Conservation (phyloP, 192 early-diverging fungal species). For the Backusella psychrophila region DNA sequence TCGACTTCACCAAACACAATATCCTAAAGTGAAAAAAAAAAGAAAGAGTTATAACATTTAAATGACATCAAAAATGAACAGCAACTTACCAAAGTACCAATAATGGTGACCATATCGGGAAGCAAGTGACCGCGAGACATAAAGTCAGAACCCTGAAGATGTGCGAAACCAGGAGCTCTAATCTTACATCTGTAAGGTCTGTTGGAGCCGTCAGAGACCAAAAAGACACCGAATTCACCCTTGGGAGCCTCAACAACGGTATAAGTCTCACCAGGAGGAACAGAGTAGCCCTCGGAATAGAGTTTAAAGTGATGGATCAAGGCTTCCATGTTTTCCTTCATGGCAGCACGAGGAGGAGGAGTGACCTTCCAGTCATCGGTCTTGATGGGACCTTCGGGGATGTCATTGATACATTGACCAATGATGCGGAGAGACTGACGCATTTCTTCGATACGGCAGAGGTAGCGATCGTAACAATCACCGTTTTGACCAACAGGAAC, state of each 20-base stretch:
- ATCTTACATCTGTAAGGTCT: conserved; percentile 98
- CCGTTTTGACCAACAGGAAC: conserved; percentile 94
- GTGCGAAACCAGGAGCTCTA: conserved; percentile 89
- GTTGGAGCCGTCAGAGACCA: conserved; percentile 92
- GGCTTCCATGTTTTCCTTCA: conserved; percentile 99
- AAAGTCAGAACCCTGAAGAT: conserved; percentile 86
- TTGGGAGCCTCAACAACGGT: conserved; percentile 97
- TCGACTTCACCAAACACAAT: conserved; percentile 97
- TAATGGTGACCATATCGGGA: conserved; percentile 95
- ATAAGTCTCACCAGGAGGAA: conserved; percentile 97
- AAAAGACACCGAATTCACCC: conserved; percentile 96
- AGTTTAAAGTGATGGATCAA: conserved; percentile 99
- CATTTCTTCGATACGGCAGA: conserved; percentile 99
- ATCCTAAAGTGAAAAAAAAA: conserved; percentile 46
- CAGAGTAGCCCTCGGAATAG: conserved; percentile 98
- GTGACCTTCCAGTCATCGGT: conserved; percentile 97
- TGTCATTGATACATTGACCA: conserved; percentile 92
- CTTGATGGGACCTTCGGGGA: conserved; percentile 91
- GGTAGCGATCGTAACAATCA: conserved; percentile 94
- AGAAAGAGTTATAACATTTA: background rate
- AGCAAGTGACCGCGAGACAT: conserved; percentile 90
- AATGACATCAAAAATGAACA: background rate
- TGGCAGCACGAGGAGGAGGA: conserved; percentile 86
- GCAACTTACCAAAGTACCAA: conserved; percentile 78
- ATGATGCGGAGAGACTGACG: conserved; percentile 95